Evolutionary conservation across 148 eudicot species (phyloP), one percentile per base, ranked within the genome.

Genomic region (Camellia lanceoleosa): DNA sequence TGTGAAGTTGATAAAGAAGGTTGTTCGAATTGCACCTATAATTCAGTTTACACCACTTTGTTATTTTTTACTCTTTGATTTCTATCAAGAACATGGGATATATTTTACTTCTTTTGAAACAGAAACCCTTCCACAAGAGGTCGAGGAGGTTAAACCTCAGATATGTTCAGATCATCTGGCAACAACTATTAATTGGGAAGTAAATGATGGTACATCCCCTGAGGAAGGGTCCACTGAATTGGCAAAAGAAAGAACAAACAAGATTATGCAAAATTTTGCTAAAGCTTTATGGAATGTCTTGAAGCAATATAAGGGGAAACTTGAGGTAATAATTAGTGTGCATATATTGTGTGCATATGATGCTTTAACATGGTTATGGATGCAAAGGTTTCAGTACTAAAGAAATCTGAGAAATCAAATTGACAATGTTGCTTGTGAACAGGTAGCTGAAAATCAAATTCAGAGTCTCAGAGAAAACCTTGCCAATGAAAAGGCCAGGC

Each of bases 221-320:
- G 71, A 71, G 55, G 83, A 74, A n/a, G 23, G 73, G 65, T 20
- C 16, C 43, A 30, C 42, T 56, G 82, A 81, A 71, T 55, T 13
- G 43, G 83, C 78, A 78, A 86, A 74, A 49, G 84, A 85, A 55
- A 89, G 95, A 75, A 83, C 84, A 19, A 77, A 85, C 70, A 64
- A 77, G 46, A 83, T 91, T 74, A 75, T 92, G 89, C 87, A 77
- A 77, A 89, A 88, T 74, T 81, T 95, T 83, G 85, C 98, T 41
- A 92, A 90, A 89, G 94, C 97, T 78, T 61, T 93, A 30, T 93
- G 94, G 97, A 87, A 78, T 44, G 88, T 87, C 46, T 74, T 96
- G 88, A 93, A 91, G 85, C 83, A 93, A 84, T 89, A 89, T 73
- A 93, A 91, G 81, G 80, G 84, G 46, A 90, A 89, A 82, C 82